A percentile compares a stretch with the other conserved stretches of the same genome.
phyloP scores from a whole-genome alignment of 1,284 basidiomycete genomes.

The Cutaneotrichosporon dermatis region DNA sequence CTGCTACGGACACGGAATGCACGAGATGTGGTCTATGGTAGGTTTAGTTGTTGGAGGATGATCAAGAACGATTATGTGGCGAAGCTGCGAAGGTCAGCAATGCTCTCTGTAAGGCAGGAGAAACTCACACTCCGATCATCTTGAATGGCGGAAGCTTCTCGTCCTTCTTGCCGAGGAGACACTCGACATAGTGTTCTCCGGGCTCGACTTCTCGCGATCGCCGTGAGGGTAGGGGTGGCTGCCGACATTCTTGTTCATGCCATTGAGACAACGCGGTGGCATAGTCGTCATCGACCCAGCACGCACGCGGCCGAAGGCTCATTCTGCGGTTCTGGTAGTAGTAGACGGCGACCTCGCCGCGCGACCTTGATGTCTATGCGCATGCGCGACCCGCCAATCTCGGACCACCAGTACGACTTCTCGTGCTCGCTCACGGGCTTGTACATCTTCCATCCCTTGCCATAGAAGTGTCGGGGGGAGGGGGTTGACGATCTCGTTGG shows the following conservation, averaged over 20 bases:
- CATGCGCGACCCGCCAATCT: slow-evolving; percentile 67
- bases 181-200: slow-evolving; percentile 83
- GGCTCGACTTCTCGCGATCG: slow-evolving; percentile 73
- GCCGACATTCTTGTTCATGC: slow-evolving; percentile 46
- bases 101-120: too few species aligned
- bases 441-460: slow-evolving; percentile 76
- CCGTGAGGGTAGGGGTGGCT: slow-evolving; percentile 55
- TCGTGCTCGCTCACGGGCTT: slow-evolving; percentile 60
- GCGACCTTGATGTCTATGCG: slow-evolving; percentile 56
- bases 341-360: slow-evolving; percentile 55
- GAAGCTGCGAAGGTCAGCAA: slow-evolving; percentile 4
- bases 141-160: slow-evolving; percentile 64
- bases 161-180: slow-evolving; percentile 75
- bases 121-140: slow-evolving; percentile 68
- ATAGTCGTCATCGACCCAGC: slow-evolving; percentile 56
- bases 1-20: not conserved
- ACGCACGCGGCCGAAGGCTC: slow-evolving; percentile 50
- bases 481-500: slow-evolving; percentile 92
- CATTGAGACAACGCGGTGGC: slow-evolving; percentile 51
- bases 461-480: slow-evolving; percentile 86
- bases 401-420: slow-evolving; percentile 70
- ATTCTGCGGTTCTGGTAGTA: slow-evolving; percentile 50
- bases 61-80: not conserved
- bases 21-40: slow-evolving; percentile 1
- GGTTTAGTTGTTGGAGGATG: not conserved